These are phyloP conservation scores for Erodium maritimum DNA, from an alignment of 345 rosid genomes.

Conservation along the genomic window DNA sequence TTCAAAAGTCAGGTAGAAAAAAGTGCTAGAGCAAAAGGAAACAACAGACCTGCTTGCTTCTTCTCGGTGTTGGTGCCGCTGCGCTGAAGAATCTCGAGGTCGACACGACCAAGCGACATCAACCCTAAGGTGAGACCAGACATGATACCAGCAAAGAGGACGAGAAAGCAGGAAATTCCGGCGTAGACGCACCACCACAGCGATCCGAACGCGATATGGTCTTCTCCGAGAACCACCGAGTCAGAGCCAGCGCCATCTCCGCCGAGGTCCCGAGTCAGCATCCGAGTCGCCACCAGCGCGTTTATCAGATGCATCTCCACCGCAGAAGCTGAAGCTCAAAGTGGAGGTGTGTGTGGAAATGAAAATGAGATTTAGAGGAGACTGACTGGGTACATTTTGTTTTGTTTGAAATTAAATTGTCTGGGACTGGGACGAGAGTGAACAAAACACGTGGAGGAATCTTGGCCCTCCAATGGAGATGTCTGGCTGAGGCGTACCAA, in stretches of 20 bases:
- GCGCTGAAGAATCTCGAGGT: slow-evolving; percentile 88
- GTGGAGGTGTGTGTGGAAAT: too few relatives aligned
- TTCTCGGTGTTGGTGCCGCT: slow-evolving; percentile 78
- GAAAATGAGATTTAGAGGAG: too few relatives aligned
- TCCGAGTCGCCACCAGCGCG: slow-evolving; percentile 52
- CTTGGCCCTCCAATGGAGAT: too few relatives aligned
- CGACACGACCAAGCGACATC: slow-evolving; percentile 96
- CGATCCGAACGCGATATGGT: slow-evolving; percentile 48
- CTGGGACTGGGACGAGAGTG: too few relatives aligned
- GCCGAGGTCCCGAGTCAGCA: slow-evolving; percentile 25
- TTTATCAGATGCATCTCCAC: slow-evolving; percentile 42
- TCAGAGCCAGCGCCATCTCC: too few relatives aligned
- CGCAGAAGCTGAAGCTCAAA: too few relatives aligned
- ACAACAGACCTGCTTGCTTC: slow-evolving; percentile 88
- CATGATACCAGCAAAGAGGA: too few relatives aligned
- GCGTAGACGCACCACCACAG: slow-evolving; percentile 49
- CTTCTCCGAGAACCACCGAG: slow-evolving; percentile 16
- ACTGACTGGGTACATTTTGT: too few relatives aligned
- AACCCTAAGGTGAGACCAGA: slow-evolving; percentile 95
- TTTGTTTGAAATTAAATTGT: too few relatives aligned
- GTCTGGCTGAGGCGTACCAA: too few relatives aligned
- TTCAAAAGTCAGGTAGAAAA: not conserved
- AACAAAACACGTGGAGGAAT: too few relatives aligned
- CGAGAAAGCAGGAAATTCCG: slow-evolving; percentile 67
- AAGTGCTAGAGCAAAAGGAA: too few relatives aligned